Evolutionary conservation across 257 asterid species (phyloP), one percentile per base, ranked within the genome.

Genomic region (Linderniella brevidens): DNA sequence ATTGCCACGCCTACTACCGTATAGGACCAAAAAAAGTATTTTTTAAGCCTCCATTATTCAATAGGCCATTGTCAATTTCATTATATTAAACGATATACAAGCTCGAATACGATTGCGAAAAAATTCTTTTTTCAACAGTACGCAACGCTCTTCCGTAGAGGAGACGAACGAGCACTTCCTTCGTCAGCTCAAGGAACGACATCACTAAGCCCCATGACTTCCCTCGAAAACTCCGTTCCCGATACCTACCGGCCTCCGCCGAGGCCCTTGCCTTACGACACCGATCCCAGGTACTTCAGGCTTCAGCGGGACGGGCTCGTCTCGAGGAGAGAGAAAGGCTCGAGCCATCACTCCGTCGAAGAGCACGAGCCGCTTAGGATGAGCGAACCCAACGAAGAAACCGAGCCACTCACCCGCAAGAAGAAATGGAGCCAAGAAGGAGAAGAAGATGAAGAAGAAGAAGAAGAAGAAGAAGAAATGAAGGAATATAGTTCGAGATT

Each of bases 191-290:
- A 63, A 43, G 93, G 72, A 36, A 32, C 80, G 47, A 13, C 92
- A 46, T 76, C 93, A 44, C 54, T 73, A 55, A 67, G 60, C 54
- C 75, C 93, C 20, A 43, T 73, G 52, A 42, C 64, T 41, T 62
- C 95, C 25, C 78, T 72, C 13, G 97, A 83, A 65, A 69, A 64
- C 68, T 80, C 97, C 43, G 52, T 87, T 35, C 77, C 82, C 53
- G 93, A 83, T 44, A 74, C 74, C 67, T 84, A 77, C 48, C 95
- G 79, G 14, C 63, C 93, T 62, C 93, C 97, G 58, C 95, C 97
- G 16, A 83, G 93, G 57, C 97, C 97, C 49, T 69, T 83, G 66
- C 97, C 97, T 60, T 87, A 82, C 13, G 93, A 82, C 67, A 78
- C 79, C 13, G 88, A 87, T 63, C 80, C 93, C 13, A 76, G 93